phyloP scores from a whole-genome alignment of 1,284 basidiomycete genomes.

The Malassezia psittaci region DNA sequence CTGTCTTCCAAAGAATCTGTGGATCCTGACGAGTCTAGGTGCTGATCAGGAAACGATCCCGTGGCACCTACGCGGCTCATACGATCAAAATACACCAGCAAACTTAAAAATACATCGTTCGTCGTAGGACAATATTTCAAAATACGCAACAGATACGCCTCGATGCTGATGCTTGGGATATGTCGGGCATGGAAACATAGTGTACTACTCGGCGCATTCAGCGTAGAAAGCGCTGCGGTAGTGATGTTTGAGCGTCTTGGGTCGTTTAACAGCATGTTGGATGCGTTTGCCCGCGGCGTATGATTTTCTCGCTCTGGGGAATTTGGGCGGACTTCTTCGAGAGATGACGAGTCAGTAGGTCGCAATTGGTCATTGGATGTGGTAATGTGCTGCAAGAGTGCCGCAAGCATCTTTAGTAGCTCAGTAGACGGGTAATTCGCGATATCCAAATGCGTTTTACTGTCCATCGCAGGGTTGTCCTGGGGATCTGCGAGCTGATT shows the following conservation, averaged over 20 bases:
- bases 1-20: background rate
- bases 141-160: slow-evolving; percentile 85
- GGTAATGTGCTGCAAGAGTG: slow-evolving; percentile 80
- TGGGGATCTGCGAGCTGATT: background rate
- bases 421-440: slow-evolving; percentile 55
- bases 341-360: slow-evolving; percentile 17
- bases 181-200: slow-evolving; percentile 92
- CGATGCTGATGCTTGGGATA: slow-evolving; percentile 84
- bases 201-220: slow-evolving; percentile 68
- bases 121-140: slow-evolving; percentile 97
- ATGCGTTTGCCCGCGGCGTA: background rate
- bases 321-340: slow-evolving; percentile 14
- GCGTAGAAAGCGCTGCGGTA: slow-evolving; percentile 66
- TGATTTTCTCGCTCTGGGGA: background rate
- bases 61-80: slow-evolving; percentile 50
- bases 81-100: slow-evolving; percentile 93
- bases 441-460: slow-evolving; percentile 51
- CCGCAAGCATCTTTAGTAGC: slow-evolving; percentile 76
- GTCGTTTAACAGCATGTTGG: slow-evolving; percentile 18
- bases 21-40: background rate
- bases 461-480: background rate
- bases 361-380: slow-evolving; percentile 65
- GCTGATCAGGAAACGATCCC: slow-evolving; percentile 15
- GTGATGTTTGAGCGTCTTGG: slow-evolving; percentile 50
- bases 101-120: slow-evolving; percentile 87